phyloP scores from a whole-genome alignment of 257 asterid genomes.

The Cynanchum wilfordii region DNA sequence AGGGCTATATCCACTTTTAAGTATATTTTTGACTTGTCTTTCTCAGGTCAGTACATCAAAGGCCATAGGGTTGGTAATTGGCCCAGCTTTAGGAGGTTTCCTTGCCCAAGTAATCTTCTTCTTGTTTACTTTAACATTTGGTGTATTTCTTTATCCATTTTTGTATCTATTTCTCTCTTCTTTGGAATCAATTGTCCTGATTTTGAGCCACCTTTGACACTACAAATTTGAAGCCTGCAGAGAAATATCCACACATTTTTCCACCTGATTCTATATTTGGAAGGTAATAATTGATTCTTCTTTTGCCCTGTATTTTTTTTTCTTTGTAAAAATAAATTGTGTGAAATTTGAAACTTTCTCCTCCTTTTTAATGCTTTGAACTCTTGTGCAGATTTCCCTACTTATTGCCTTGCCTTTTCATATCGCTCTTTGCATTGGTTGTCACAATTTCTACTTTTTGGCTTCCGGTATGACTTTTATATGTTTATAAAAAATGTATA shows the following conservation, averaged over 20 bases:
- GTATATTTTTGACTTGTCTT: no score
- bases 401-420: conserved; percentile 71
- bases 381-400: conserved; percentile 66
- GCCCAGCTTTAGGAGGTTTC: conserved; percentile 93
- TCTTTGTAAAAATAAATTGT: no score
- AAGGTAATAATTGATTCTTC: conserved; percentile 33
- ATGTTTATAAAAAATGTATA: no score
- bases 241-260: conserved; percentile 67
- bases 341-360: no score
- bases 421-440: conserved; percentile 56
- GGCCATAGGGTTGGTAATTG: conserved; percentile 85
- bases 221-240: conserved; percentile 57
- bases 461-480: conserved; percentile 65
- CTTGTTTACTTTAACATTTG: not conserved
- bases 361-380: conserved; percentile 11
- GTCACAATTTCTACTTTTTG: conserved; percentile 46
- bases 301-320: conserved; percentile 2
- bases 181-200: no score
- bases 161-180: no score
- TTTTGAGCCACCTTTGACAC: not conserved
- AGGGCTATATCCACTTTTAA: no score
- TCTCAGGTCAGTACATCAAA: conserved; percentile 69
- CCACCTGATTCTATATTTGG: conserved; percentile 59
- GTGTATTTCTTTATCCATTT: not conserved
- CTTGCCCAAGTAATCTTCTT: conserved; percentile 67